Evolutionary conservation across 192 early-diverging fungal genomes (phyloP), one percentile per base, ranked within the genome.

Genomic region (Phlyctochytrium arcticum): DNA sequence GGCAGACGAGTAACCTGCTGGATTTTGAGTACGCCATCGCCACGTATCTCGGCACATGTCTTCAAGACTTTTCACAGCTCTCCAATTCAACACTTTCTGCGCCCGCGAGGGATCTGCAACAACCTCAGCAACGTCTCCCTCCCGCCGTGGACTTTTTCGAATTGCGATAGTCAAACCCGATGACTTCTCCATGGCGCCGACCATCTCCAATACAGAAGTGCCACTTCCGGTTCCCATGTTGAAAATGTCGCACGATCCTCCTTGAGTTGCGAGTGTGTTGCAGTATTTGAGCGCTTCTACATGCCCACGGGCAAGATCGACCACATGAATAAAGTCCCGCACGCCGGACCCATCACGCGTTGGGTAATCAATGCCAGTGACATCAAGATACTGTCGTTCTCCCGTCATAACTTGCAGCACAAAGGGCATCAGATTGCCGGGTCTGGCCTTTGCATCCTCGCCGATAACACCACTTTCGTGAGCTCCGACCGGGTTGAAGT

Each of bases 291-390:
- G 74, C 3, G 93, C 93, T 4, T 77, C 83, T 0, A 93, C 81
- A 59, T 95, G 93, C 8, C 89, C 92, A 48, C 84, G 82, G 9
- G 93, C 91, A 31, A 94, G 77, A 57, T 95, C 93, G 58, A 88
- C 89, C 3, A 95, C 92, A 64, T 95, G 93, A 62, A 95, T 88
- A 67, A 92, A 95, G 71, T 95, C 93, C 32, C 93, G 88, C 21
- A 94, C 85, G 39, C 72, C 89, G 55, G 39, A 92, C 19, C 93
- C 93, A 55, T 95, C 93, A 34, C 76, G 70, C 0, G 93, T 95
- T 29, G 87, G 86, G 68, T 91, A 95, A 73, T 95, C 92, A 36
- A 75, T 72, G n/a, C 93, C 93, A 74, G 83, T 92, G 8, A 95
- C 83, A 17, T 87, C 80, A 15, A 95, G 74, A 62, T 81, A 75